These are phyloP conservation scores for Termitomyces sp. DNA, from an alignment of 768 basidiomycete genomes.

Conservation along the genomic window DNA sequence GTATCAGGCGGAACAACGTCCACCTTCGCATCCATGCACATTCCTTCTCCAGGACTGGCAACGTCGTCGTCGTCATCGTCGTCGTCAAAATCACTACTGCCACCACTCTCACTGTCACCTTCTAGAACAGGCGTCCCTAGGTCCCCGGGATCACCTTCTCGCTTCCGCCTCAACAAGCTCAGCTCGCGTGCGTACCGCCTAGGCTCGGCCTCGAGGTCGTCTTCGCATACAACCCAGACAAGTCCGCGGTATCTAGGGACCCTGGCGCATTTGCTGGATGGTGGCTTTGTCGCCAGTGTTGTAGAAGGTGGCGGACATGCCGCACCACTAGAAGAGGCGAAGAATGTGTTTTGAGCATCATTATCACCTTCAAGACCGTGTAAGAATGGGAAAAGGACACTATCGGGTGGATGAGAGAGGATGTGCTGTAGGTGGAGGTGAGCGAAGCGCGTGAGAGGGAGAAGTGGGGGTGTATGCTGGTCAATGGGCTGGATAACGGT, in stretches of 20 bases:
- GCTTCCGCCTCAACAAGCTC: constrained; percentile 26
- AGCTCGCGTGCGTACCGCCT: constrained; percentile 15
- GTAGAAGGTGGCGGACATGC: not conserved
- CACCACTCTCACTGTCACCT: constrained; percentile 16
- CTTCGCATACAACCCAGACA: constrained; percentile 78
- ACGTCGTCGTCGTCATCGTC: constrained; percentile 17
- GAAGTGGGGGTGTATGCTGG: constrained; percentile 10
- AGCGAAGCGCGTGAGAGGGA: constrained; percentile 45
- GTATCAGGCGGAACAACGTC: constrained; percentile 18
- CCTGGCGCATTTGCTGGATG: not conserved
- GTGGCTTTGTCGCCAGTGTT: not conserved
- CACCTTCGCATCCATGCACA: constrained; percentile 14
- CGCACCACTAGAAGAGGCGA: constrained; percentile 33
- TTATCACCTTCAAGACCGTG: constrained; percentile 85
- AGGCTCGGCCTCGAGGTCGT: constrained; percentile 41
- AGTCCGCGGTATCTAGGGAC: constrained; percentile 60
- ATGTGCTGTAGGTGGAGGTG: constrained; percentile 58
- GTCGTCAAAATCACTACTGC: constrained; percentile 13
- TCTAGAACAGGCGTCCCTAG: constrained; percentile 4
- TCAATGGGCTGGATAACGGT: not conserved
- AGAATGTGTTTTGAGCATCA: constrained; percentile 76
- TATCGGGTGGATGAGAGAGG: constrained; percentile 70
- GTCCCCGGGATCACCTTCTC: constrained; percentile 2
- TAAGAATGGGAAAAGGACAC: constrained; percentile 81
- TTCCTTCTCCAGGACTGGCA: constrained; percentile 4